phyloP scores from a whole-genome alignment of 164 flowering plant species.

The Magnolia kwangsiensis region DNA sequence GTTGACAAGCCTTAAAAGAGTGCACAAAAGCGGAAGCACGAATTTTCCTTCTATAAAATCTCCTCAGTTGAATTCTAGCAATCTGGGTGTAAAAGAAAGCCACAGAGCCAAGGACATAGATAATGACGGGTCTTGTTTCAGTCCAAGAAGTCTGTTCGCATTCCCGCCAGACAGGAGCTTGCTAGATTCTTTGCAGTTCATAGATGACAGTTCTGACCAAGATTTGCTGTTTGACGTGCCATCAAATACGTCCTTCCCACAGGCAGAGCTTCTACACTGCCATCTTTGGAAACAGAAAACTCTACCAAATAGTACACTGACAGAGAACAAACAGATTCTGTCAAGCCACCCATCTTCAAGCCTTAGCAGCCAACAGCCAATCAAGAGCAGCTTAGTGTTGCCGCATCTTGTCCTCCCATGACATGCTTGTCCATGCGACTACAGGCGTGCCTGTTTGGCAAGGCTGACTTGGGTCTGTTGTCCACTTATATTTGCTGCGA shows the following conservation, averaged over 20 bases:
- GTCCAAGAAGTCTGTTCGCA: constrained; percentile 65
- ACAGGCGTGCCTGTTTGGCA: background rate
- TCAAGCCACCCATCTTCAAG: constrained; percentile 30
- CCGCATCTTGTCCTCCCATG: constrained; percentile 33
- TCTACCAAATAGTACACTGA: background rate
- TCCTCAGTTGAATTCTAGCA: constrained; percentile 4
- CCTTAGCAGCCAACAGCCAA: constrained; percentile 38
- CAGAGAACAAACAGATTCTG: background rate
- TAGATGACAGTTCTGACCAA: constrained; percentile 62
- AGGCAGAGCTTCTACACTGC: constrained; percentile 73
- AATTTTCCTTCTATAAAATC: constrained; percentile 6
- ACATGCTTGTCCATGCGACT: constrained; percentile 10
- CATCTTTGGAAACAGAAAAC: constrained; percentile 7
- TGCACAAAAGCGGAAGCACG: background rate
- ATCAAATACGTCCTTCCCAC: constrained; percentile 64
- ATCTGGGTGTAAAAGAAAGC: constrained; percentile 26
- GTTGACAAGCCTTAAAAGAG: constrained; percentile 52
- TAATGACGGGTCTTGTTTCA: constrained; percentile 49
- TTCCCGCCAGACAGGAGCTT: constrained; percentile 56
- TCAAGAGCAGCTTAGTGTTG: constrained; percentile 48
- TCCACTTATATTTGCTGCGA: constrained; percentile 24
- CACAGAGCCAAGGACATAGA: constrained; percentile 43
- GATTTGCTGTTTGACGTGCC: constrained; percentile 84
- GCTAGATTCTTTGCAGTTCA: constrained; percentile 50
- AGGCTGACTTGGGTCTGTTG: background rate